A percentile compares a stretch with the other conserved stretches of the same genome.
These are phyloP conservation scores for Pseudonitzschia multiseries DNA, from an alignment of 108 stramenopile species.

Conservation along the genomic window DNA sequence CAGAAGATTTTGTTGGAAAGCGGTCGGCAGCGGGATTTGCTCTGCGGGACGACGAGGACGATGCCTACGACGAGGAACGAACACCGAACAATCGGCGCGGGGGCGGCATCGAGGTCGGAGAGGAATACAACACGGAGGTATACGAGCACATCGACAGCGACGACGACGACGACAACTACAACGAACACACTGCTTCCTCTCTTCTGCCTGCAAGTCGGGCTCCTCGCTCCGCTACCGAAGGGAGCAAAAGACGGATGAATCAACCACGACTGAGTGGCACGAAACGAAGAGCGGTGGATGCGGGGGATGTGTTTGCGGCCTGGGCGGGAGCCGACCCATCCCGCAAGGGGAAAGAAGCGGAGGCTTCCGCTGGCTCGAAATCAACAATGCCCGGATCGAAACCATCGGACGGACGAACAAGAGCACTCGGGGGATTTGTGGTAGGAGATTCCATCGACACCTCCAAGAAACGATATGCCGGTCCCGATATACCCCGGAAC, in stretches of 20 bases:
- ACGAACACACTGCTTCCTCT: neutral
- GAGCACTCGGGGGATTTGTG: conserved; percentile 50
- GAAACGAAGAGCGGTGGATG: neutral
- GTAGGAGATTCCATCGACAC: conserved; percentile 38
- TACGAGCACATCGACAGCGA: conserved; percentile 46
- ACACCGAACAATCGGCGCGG: neutral
- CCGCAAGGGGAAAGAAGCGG: neutral
- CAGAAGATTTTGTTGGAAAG: conserved; percentile 75
- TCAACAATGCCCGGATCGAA: neutral
- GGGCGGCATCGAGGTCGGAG: neutral
- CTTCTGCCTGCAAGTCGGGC: neutral
- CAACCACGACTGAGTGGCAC: neutral
- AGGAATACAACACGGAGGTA: conserved; percentile 51
- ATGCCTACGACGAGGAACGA: conserved; percentile 63
- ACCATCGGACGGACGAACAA: conserved; percentile 39
- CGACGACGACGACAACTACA: conserved; percentile 27
- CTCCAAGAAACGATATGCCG: conserved; percentile 46
- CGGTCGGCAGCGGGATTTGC: conserved; percentile 78
- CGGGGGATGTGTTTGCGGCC: conserved; percentile 15
- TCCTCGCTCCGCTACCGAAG: neutral
- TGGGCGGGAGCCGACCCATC: conserved; percentile 11
- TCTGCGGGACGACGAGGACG: conserved; percentile 82
- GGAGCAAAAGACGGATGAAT: neutral
- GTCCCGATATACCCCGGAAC: conserved; percentile 55
- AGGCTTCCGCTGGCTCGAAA: neutral